These are phyloP conservation scores for Microbotryum scabiosae DNA, from an alignment of 1,284 basidiomycete genomes.

Conservation along the genomic window DNA sequence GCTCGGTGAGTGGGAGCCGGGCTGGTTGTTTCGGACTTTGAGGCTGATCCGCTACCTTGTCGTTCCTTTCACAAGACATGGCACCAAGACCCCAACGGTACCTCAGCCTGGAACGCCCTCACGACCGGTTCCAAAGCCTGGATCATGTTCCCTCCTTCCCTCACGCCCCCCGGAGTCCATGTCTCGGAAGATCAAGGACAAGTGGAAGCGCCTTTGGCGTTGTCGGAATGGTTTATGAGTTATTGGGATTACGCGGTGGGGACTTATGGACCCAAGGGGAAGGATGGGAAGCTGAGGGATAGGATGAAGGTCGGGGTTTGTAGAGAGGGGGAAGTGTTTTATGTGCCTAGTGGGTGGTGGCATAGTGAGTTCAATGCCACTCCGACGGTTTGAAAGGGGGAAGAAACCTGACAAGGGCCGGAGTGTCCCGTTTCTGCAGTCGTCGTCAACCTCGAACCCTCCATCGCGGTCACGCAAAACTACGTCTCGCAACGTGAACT, in stretches of 20 bases:
- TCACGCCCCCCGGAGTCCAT: conserved; percentile 43
- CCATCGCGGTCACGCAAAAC: conserved; percentile 45
- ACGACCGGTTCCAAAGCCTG: conserved; percentile 40
- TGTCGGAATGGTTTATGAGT: conserved; percentile 43
- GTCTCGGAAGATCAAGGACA: conserved; percentile 40
- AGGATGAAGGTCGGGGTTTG: conserved; percentile 42
- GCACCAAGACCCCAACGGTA: conserved; percentile 32
- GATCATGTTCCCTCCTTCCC: conserved; percentile 43
- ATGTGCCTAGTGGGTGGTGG: conserved; percentile 37
- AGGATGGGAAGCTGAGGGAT: conserved; percentile 31
- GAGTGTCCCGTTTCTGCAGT: too few species aligned
- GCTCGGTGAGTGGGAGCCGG: too few species aligned
- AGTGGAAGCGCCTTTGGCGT: conserved; percentile 39
- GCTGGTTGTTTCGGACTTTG: conserved; percentile 1
- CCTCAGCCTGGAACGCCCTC: conserved; percentile 44
- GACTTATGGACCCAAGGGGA: conserved; percentile 36
- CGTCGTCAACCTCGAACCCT: conserved; percentile 37
- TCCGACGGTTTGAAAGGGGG: background rate
- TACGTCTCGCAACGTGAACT: conserved; percentile 43
- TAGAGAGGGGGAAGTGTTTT: conserved; percentile 35
- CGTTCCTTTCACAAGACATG: conserved; percentile 37
- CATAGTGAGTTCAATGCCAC: conserved; percentile 24
- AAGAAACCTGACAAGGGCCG: too few species aligned
- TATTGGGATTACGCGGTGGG: conserved; percentile 39
- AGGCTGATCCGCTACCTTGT: conserved; percentile 36